Evolutionary conservation across 2,329 filamentous ascomycete species (phyloP).

Genomic region (Sclerotinia minor): DNA sequence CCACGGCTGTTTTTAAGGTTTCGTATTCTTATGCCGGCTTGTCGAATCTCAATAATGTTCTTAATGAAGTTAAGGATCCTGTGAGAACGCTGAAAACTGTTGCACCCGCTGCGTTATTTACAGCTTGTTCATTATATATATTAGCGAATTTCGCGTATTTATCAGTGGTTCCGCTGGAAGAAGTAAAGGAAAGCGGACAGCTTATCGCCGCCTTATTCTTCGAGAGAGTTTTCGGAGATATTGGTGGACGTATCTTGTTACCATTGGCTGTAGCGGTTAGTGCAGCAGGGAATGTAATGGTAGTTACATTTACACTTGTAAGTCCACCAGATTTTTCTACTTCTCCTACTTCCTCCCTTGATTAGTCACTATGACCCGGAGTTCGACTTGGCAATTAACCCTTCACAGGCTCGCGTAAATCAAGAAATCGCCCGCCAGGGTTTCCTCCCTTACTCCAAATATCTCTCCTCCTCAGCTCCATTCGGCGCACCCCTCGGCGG

Average conservation of each 20-base stretch:
- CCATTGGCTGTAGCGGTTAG: constrained; percentile 50
- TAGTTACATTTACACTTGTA: constrained; percentile 57
- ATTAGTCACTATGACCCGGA: too few species aligned
- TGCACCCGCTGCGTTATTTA: constrained; percentile 53
- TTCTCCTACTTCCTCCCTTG: background rate
- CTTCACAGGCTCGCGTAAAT: constrained; percentile 48
- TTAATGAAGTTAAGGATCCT: constrained; percentile 59
- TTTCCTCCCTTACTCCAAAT: constrained; percentile 47
- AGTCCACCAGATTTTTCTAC: constrained; percentile 34
- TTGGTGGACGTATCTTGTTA: constrained; percentile 46
- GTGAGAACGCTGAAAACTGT: constrained; percentile 58
- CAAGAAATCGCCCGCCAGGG: constrained; percentile 52
- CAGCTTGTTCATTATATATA: constrained; percentile 57
- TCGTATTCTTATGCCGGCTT: constrained; percentile 57
- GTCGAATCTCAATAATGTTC: constrained; percentile 55
- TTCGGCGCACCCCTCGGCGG: constrained; percentile 40
- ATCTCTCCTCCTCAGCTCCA: constrained; percentile 39
- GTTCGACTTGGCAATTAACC: constrained; percentile 14
- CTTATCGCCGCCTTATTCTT: constrained; percentile 60
- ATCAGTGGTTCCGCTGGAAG: constrained; percentile 55
- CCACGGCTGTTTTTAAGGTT: constrained; percentile 56
- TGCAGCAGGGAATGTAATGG: constrained; percentile 51
- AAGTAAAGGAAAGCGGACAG: constrained; percentile 55
- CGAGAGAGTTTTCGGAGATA: constrained; percentile 52
- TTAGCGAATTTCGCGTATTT: constrained; percentile 62